Conservation (phyloP, 306 rosid species). For the Acacia crassicarpa region DNA sequence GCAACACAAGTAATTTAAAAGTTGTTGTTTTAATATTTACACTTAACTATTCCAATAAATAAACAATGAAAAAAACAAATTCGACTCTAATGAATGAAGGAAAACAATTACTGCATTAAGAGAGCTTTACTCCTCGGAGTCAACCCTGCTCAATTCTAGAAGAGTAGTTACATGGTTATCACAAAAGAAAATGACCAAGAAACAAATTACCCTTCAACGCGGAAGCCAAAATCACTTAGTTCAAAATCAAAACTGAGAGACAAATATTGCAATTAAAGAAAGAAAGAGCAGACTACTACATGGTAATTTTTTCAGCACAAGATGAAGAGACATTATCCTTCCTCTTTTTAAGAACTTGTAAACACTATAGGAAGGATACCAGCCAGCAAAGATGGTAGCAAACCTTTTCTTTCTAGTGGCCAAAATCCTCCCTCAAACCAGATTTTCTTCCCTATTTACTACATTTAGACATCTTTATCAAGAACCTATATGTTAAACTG, state of each 20-base stretch:
- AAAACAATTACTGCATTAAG: background rate
- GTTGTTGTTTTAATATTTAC: background rate
- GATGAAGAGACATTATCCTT: constrained; percentile 11
- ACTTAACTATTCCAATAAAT: background rate
- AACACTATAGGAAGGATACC: constrained; percentile 19
- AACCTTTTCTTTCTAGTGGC: constrained; percentile 25
- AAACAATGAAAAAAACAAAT: background rate
- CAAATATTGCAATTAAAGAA: constrained; percentile 8
- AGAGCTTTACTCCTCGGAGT: background rate
- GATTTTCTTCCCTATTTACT: constrained; percentile 24
- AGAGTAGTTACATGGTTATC: background rate
- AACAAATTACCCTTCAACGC: background rate
- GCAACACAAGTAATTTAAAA: background rate
- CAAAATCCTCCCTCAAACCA: constrained; percentile 31
- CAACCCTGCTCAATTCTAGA: background rate
- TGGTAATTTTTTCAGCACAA: constrained; percentile 34
- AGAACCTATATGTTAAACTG: constrained; percentile 29
- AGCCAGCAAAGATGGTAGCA: constrained; percentile 34
- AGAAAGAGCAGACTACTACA: constrained; percentile 25
- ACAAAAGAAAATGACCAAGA: background rate
- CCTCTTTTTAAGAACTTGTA: constrained; percentile 23
- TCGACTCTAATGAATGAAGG: background rate
- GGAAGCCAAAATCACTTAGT: background rate
- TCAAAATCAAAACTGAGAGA: constrained; percentile 4
- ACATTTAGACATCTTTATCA: constrained; percentile 19